phyloP scores from a whole-genome alignment of 805 yeast genomes.

The Komagataella phaffii region DNA sequence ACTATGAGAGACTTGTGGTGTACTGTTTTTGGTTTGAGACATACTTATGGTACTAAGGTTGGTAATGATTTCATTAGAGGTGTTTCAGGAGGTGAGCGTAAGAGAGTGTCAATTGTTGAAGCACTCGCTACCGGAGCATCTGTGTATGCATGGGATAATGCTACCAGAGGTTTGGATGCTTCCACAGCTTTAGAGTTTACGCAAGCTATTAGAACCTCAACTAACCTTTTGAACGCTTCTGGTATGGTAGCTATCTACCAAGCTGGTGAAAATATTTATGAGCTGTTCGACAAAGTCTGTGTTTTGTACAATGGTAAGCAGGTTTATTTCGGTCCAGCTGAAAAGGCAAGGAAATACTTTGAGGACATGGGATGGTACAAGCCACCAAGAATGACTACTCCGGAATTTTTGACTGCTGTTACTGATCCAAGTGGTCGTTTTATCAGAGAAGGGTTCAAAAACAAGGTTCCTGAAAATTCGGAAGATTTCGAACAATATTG shows the following conservation, averaged over 20 bases:
- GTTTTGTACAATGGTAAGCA: slow-evolving; percentile 50
- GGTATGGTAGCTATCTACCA: slow-evolving; percentile 57
- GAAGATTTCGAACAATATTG: slow-evolving; percentile 47
- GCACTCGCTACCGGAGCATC: slow-evolving; percentile 40
- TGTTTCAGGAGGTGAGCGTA: slow-evolving; percentile 63
- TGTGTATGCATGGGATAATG: slow-evolving; percentile 53
- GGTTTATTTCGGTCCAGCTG: slow-evolving; percentile 43
- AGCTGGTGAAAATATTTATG: slow-evolving; percentile 52
- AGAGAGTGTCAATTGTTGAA: slow-evolving; percentile 60
- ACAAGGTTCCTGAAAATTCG: slow-evolving; percentile 39
- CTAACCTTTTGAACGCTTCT: slow-evolving; percentile 41
- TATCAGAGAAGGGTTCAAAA: slow-evolving; percentile 31
- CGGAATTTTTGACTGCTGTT: slow-evolving; percentile 53
- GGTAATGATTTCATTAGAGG: slow-evolving; percentile 60
- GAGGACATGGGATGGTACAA: slow-evolving; percentile 48
- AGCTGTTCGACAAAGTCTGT: slow-evolving; percentile 46
- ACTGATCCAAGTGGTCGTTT: slow-evolving; percentile 53
- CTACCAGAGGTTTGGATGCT: slow-evolving; percentile 60
- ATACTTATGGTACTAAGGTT: slow-evolving; percentile 48
- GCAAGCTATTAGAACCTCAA: slow-evolving; percentile 43
- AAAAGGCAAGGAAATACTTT: slow-evolving; percentile 40
- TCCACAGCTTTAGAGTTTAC: slow-evolving; percentile 58
- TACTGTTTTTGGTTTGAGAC: slow-evolving; percentile 43
- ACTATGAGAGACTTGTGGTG: slow-evolving; percentile 31
- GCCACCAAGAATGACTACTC: slow-evolving; percentile 52